Evolutionary conservation across 768 basidiomycete genomes (phyloP).

Genomic region (Lentinula sp.): DNA sequence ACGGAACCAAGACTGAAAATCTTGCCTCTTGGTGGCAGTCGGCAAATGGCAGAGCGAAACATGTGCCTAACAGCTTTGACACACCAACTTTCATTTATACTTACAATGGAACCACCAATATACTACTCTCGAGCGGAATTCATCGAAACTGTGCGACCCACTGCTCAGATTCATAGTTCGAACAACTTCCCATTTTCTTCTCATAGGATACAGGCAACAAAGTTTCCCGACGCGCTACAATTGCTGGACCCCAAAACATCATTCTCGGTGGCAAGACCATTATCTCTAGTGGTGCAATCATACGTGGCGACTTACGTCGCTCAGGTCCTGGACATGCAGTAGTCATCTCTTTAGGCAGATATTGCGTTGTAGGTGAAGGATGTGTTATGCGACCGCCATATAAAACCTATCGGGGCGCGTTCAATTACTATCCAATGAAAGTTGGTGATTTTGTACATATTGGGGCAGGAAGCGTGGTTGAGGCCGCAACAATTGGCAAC

Average conservation of each 20-base stretch:
- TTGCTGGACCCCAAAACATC: constrained; percentile 93
- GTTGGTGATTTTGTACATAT: constrained; percentile 95
- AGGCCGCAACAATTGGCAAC: constrained; percentile 92
- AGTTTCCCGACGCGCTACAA: constrained; percentile 86
- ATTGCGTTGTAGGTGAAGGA: constrained; percentile 87
- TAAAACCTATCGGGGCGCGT: constrained; percentile 84
- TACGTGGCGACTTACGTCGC: constrained; percentile 88
- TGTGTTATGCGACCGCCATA: constrained; percentile 87
- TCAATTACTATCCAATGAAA: constrained; percentile 98
- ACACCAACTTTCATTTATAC: background rate
- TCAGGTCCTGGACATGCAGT: constrained; percentile 91
- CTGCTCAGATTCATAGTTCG: background rate
- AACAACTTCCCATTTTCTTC: background rate
- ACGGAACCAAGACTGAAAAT: background rate
- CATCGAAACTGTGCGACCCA: constrained; percentile 73
- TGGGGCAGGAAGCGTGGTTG: constrained; percentile 81
- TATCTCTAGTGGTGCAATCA: constrained; percentile 83
- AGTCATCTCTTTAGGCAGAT: constrained; percentile 88
- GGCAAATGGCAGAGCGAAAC: constrained; percentile 1
- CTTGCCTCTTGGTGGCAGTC: background rate
- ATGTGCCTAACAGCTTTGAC: background rate
- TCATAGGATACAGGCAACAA: constrained; percentile 91
- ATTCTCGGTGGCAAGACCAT: constrained; percentile 97
- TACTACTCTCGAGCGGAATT: constrained; percentile 80
- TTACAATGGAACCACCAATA: constrained; percentile 61